phyloP scores from a whole-genome alignment of 305 asterid species.

The Vinca major region DNA sequence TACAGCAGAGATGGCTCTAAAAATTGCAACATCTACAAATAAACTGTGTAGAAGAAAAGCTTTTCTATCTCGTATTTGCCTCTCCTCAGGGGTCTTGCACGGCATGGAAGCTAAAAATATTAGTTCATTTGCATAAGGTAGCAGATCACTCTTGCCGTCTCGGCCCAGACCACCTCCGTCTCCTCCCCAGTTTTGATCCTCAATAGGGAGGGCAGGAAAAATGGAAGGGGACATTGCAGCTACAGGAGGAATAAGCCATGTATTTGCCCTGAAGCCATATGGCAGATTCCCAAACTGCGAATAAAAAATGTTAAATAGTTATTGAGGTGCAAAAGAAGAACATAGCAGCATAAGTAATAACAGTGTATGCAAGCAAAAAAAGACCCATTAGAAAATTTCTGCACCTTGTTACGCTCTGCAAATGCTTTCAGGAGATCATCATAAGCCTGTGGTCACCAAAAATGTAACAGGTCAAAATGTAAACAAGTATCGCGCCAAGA shows the following conservation, averaged over 20 bases:
- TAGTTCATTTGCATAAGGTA: slow-evolving; percentile 79
- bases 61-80: slow-evolving; percentile 87
- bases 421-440: slow-evolving; percentile 89
- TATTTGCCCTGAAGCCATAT: slow-evolving; percentile 88
- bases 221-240: slow-evolving; percentile 62
- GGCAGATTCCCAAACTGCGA: slow-evolving; percentile 93
- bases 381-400: slow-evolving; percentile 4
- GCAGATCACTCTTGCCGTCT: slow-evolving; percentile 69
- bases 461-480: slow-evolving; percentile 19
- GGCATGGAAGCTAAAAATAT: slow-evolving; percentile 83
- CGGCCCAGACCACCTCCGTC: slow-evolving; percentile 97
- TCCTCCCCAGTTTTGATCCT: slow-evolving; percentile 97
- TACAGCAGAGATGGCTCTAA: slow-evolving; percentile 69
- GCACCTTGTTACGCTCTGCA: slow-evolving; percentile 89
- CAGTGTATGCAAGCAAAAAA: slow-evolving; percentile 6
- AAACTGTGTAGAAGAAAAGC: slow-evolving; percentile 94
- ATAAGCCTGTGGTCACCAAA: slow-evolving; percentile 58
- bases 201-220: slow-evolving; percentile 76
- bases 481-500: not conserved
- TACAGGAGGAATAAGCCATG: slow-evolving; percentile 94
- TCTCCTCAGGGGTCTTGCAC: slow-evolving; percentile 91
- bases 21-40: slow-evolving; percentile 90
- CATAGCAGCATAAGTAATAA: slow-evolving; percentile 9
- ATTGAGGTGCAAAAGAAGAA: slow-evolving; percentile 10
- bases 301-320: slow-evolving; percentile 10